A percentile compares a stretch with the other conserved stretches of the same genome.
Conservation (phyloP, 441 rosid species). For the Adansonia rubrostipa region DNA sequence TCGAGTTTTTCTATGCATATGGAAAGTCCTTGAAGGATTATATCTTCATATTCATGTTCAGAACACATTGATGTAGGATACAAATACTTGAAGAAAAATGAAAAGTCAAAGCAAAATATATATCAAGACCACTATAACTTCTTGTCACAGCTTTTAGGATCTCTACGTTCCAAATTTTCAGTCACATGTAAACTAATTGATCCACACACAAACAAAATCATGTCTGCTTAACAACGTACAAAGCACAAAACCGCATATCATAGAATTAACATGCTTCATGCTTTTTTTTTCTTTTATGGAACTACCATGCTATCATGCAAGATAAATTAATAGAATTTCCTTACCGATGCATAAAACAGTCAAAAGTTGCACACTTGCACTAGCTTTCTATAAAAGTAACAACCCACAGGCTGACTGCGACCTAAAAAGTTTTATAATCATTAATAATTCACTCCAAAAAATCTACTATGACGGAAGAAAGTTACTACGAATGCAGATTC, state of each 20-base stretch:
- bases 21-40: background rate
- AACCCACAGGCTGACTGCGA: constrained; percentile 61
- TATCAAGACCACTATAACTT: background rate
- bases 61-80: too few species aligned
- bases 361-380: constrained; percentile 64
- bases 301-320: background rate
- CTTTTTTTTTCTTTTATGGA: background rate
- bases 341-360: constrained; percentile 86
- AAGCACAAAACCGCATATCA: background rate
- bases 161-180: background rate
- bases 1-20: too few species aligned
- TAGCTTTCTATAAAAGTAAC: constrained; percentile 92
- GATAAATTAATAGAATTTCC: constrained; percentile 24
- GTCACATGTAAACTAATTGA: background rate
- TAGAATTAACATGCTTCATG: background rate
- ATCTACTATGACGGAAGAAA: background rate
- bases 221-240: background rate
- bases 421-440: constrained; percentile 46
- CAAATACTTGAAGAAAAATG: too few species aligned
- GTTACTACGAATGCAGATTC: background rate
- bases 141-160: background rate
- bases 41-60: too few species aligned
- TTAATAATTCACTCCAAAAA: constrained; percentile 15
- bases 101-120: too few species aligned
- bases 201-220: background rate